Evolutionary conservation across 768 basidiomycete genomes (phyloP).

Genomic region (Baorangia bicolor): DNA sequence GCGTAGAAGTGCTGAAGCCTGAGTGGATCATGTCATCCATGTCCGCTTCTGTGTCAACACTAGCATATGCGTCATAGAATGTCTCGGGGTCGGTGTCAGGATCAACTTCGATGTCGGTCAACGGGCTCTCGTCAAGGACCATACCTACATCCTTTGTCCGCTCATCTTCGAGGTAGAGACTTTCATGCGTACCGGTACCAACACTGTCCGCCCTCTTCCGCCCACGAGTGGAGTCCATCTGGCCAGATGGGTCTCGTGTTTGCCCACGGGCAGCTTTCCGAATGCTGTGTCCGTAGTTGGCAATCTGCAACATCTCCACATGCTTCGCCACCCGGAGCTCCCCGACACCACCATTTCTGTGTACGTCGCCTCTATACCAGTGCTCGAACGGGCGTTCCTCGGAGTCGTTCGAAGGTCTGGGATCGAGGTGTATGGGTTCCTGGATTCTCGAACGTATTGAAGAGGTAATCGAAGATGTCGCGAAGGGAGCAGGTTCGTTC

Average conservation of each 20-base stretch:
- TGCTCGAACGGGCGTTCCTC: constrained; percentile 85
- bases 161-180: constrained; percentile 68
- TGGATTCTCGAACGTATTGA: constrained; percentile 40
- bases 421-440: constrained; percentile 32
- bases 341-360: constrained; percentile 86
- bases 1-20: constrained; percentile 18
- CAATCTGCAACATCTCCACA: constrained; percentile 86
- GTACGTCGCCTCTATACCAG: constrained; percentile 87
- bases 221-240: constrained; percentile 29
- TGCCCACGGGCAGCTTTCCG: constrained; percentile 30
- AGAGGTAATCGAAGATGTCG: constrained; percentile 42
- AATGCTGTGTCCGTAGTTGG: constrained; percentile 74
- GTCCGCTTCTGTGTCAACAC: constrained; percentile 16
- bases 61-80: constrained; percentile 40
- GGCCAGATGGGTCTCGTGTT: constrained; percentile 24
- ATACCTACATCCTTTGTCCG: constrained; percentile 43
- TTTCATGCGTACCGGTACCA: constrained; percentile 54
- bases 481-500: constrained; percentile 66
- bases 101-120: constrained; percentile 70
- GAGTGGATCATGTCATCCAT: constrained; percentile 20
- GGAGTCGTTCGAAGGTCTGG: constrained; percentile 66
- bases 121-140: constrained; percentile 74
- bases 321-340: constrained; percentile 72
- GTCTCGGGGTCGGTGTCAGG: constrained; percentile 39
- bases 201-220: constrained; percentile 69